Conservation (phyloP, 257 asterid species). For the Capsicum pubescens region DNA sequence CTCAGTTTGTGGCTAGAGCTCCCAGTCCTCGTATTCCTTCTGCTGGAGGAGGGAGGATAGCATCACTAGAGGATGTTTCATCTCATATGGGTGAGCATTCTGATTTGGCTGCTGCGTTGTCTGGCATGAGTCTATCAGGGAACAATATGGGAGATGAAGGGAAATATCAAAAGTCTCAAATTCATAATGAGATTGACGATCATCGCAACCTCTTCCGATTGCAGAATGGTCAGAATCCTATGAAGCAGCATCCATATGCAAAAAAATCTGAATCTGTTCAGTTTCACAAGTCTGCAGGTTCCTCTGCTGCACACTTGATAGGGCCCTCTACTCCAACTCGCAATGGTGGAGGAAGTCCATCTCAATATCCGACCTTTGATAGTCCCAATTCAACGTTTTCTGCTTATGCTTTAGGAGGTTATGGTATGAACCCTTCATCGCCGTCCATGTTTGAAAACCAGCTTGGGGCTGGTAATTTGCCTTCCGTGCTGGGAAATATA, state of each 20-base stretch:
- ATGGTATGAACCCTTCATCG: slow-evolving; percentile 51
- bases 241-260: slow-evolving; percentile 39
- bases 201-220: slow-evolving; percentile 44
- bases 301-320: slow-evolving; percentile 40
- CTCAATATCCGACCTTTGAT: slow-evolving; percentile 53
- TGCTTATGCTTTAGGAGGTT: slow-evolving; percentile 52
- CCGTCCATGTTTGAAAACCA: slow-evolving; percentile 57
- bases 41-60: slow-evolving; percentile 51
- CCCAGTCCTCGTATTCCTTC: slow-evolving; percentile 68
- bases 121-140: slow-evolving; percentile 65
- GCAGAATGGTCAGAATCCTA: slow-evolving; percentile 46
- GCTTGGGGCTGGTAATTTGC: slow-evolving; percentile 49
- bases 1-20: slow-evolving; percentile 56
- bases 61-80: slow-evolving; percentile 48
- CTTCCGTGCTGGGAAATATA: slow-evolving; percentile 55
- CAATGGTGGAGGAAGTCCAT: slow-evolving; percentile 50
- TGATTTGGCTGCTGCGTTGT: slow-evolving; percentile 63
- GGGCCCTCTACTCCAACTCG: slow-evolving; percentile 52
- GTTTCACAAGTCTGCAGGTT: slow-evolving; percentile 34
- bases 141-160: slow-evolving; percentile 53
- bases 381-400: slow-evolving; percentile 59
- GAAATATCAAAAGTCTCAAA: slow-evolving; percentile 44
- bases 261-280: slow-evolving; percentile 44
- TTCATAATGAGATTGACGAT: slow-evolving; percentile 45
- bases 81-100: slow-evolving; percentile 46